Evolutionary conservation across 2,329 filamentous ascomycete genomes (phyloP).

Genomic region (Xylogone sp.): DNA sequence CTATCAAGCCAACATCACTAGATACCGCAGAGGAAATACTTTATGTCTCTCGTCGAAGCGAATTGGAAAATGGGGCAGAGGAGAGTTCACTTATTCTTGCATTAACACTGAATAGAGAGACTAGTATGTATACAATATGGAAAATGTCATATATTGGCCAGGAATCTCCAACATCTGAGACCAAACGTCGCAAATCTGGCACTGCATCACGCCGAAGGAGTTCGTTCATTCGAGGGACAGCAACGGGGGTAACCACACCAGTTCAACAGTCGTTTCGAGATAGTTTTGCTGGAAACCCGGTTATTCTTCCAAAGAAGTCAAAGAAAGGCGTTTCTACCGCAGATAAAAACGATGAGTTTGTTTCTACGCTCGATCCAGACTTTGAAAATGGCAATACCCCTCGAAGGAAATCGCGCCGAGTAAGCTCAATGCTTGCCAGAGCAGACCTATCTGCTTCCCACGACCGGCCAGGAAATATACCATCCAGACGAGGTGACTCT

Average conservation of each 20-base stretch:
- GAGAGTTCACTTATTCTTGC: conserved; percentile 63
- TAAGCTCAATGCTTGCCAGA: conserved; percentile 87
- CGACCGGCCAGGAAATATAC: conserved; percentile 61
- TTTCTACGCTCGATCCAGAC: conserved; percentile 69
- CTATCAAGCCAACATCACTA: conserved; percentile 52
- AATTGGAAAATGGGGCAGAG: conserved; percentile 36
- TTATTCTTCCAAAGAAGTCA: conserved; percentile 12
- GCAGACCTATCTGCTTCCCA: conserved; percentile 83
- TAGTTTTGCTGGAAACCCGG: conserved; percentile 56
- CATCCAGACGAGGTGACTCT: conserved; percentile 54
- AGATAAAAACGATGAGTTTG: conserved; percentile 51
- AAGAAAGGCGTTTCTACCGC: conserved; percentile 16
- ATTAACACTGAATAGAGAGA: conserved; percentile 76
- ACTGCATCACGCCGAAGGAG: conserved; percentile 48
- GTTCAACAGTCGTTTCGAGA: conserved; percentile 67
- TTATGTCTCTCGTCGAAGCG: conserved; percentile 68
- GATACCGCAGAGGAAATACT: conserved; percentile 78
- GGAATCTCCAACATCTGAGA: conserved; percentile 45
- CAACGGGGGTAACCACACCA: conserved; percentile 75
- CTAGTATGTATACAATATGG: conserved; percentile 80
- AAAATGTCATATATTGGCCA: conserved; percentile 72
- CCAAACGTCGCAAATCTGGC: conserved; percentile 20
- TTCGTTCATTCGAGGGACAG: conserved; percentile 63
- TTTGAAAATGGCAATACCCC: conserved; percentile 48
- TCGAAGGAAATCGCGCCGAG: conserved; percentile 65